Percentiles rank a stretch among this genome's conserved stretches.
Evolutionary conservation across 768 basidiomycete species (phyloP).

Genomic region (Lactarius hatsudake): DNA sequence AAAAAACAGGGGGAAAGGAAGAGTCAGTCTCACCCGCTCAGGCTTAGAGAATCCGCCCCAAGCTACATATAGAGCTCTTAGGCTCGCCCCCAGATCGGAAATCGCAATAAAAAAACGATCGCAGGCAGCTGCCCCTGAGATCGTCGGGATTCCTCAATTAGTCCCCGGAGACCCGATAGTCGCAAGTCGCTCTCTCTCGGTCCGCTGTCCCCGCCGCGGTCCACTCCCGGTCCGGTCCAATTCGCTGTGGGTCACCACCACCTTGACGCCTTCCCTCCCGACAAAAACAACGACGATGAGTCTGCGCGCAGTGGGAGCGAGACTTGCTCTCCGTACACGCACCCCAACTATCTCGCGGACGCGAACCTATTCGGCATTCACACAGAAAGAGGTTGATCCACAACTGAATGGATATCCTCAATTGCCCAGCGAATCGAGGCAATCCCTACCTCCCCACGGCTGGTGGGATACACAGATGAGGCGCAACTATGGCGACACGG

Average conservation of each 20-base stretch:
- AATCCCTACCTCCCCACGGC: slow-evolving; percentile 58
- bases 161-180: background rate
- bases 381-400: slow-evolving; percentile 49
- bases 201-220: background rate
- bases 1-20: background rate
- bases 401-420: slow-evolving; percentile 73
- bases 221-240: background rate
- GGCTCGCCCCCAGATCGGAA: background rate
- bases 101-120: slow-evolving; percentile 16
- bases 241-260: background rate
- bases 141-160: background rate
- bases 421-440: slow-evolving; percentile 63
- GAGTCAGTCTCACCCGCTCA: background rate
- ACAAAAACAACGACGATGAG: slow-evolving; percentile 9
- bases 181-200: background rate
- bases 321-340: slow-evolving; percentile 24
- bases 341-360: slow-evolving; percentile 8
- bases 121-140: background rate
- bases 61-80: background rate
- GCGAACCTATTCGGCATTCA: slow-evolving; percentile 30
- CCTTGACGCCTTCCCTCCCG: background rate
- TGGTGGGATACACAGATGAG: slow-evolving; percentile 78
- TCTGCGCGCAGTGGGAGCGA: slow-evolving; percentile 1
- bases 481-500: slow-evolving; percentile 79
- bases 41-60: too few relatives aligned